Evolutionary conservation across 345 rosid species (phyloP).

Genomic region (Pugionium cornutum): DNA sequence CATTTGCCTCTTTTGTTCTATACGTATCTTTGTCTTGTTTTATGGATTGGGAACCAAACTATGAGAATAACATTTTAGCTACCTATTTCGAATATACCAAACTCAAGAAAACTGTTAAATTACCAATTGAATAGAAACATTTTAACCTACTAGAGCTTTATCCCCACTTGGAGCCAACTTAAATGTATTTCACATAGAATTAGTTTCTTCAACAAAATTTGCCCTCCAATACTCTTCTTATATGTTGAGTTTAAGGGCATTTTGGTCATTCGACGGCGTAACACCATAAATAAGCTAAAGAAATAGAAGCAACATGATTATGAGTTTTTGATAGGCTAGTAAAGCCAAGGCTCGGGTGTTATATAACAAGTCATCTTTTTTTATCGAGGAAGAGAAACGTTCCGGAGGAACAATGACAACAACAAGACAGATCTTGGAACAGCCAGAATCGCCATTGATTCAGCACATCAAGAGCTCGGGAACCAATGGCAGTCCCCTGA

Average conservation of each 20-base stretch:
- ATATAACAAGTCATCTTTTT: conserved; percentile 38
- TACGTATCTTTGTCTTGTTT: conserved; percentile 34
- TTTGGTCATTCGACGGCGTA: conserved; percentile 16
- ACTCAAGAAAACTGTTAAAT: conserved; percentile 25
- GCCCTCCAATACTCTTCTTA: neutral
- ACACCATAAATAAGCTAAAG: conserved; percentile 10
- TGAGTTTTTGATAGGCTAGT: conserved; percentile 28
- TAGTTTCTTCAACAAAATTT: neutral
- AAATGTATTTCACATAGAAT: neutral
- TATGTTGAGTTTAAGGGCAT: conserved; percentile 2
- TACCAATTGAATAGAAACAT: conserved; percentile 33
- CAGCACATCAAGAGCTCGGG: conserved; percentile 57
- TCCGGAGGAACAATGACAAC: conserved; percentile 48
- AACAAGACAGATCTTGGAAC: conserved; percentile 51
- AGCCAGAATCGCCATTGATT: conserved; percentile 49
- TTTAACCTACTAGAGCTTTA: conserved; percentile 35
- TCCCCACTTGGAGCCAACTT: conserved; percentile 32
- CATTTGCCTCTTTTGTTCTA: conserved; percentile 30
- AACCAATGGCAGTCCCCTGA: conserved; percentile 46
- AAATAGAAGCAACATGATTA: conserved; percentile 3
- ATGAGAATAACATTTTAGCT: conserved; percentile 39
- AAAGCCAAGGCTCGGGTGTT: conserved; percentile 20
- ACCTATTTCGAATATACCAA: conserved; percentile 25
- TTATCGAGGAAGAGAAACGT: conserved; percentile 7
- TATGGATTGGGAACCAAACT: conserved; percentile 29